A percentile compares a stretch with the other conserved stretches of the same genome.
Conservation (phyloP, 371 early-diverging fungal genomes). For the Mortierella sp. region DNA sequence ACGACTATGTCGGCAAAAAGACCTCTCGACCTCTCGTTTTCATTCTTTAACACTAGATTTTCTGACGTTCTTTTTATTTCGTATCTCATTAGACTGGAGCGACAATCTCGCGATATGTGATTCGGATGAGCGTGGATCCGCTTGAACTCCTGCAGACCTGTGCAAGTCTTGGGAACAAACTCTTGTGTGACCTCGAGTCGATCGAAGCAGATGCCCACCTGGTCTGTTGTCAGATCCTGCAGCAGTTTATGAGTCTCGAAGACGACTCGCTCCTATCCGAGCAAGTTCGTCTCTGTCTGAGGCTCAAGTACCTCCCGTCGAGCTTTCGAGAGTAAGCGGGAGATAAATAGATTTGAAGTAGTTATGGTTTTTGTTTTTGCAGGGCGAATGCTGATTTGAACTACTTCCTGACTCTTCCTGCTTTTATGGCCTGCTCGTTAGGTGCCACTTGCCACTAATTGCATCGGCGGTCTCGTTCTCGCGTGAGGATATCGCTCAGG, state of each 20-base stretch:
- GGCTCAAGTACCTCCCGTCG: slow-evolving; percentile 24
- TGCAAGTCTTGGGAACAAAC: slow-evolving; percentile 36
- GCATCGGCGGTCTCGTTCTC: slow-evolving; percentile 7
- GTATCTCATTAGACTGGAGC: slow-evolving; percentile 14
- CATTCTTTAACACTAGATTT: no score
- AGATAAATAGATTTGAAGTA: neutral
- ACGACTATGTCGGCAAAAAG: neutral
- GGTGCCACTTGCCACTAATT: slow-evolving; percentile 29
- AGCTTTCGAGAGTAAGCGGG: slow-evolving; percentile 32
- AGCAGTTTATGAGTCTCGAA: slow-evolving; percentile 22
- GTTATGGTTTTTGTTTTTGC: no score
- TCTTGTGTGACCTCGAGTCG: slow-evolving; percentile 20
- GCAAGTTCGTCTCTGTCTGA: slow-evolving; percentile 27
- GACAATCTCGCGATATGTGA: slow-evolving; percentile 23
- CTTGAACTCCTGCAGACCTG: slow-evolving; percentile 25
- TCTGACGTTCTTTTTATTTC: neutral
- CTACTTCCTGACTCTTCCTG: neutral
- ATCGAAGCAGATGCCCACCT: slow-evolving; percentile 19
- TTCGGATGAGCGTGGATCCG: slow-evolving; percentile 34
- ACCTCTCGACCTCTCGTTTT: no score
- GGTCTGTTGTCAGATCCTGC: slow-evolving; percentile 38
- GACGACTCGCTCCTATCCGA: slow-evolving; percentile 22
- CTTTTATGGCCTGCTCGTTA: neutral
- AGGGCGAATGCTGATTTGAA: neutral
- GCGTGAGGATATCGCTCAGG: slow-evolving; percentile 20